phyloP scores from a whole-genome alignment of 1,139 yeast genomes.

The Diutina pseudorugosa region DNA sequence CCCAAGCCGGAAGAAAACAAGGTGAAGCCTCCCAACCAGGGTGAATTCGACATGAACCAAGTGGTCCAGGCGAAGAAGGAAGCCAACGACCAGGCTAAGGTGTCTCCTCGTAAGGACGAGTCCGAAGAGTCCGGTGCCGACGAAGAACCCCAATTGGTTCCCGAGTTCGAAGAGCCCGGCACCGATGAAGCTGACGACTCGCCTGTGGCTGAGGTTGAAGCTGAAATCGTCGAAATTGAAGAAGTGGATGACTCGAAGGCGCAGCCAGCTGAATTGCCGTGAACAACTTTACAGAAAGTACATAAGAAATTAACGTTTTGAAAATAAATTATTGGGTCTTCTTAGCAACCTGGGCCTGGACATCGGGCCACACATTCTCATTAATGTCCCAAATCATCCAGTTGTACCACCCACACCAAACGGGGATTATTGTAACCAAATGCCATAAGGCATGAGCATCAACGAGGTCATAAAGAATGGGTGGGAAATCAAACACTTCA shows the following conservation, averaged over 20 bases:
- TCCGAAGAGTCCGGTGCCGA: neutral
- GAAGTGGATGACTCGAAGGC: neutral
- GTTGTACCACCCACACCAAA: conserved; percentile 28
- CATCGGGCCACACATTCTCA: conserved; percentile 20
- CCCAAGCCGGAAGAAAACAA: neutral
- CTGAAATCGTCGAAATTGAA: neutral
- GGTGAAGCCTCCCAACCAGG: conserved; percentile 2
- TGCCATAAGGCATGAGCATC: conserved; percentile 98
- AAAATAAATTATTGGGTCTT: conserved; percentile 5
- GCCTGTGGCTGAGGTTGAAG: conserved; percentile 4
- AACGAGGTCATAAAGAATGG: conserved; percentile 43
- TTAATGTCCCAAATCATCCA: conserved; percentile 35
- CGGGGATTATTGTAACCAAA: conserved; percentile 57
- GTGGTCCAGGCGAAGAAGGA: neutral
- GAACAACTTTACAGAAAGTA: neutral
- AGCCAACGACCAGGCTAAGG: neutral
- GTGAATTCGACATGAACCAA: neutral
- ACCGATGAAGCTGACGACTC: neutral
- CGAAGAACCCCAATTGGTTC: conserved; percentile 1
- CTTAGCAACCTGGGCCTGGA: conserved; percentile 9
- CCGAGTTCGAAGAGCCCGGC: conserved; percentile 1
- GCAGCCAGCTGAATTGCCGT: neutral
- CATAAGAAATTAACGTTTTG: neutral
- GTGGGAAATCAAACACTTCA: conserved; percentile 85
- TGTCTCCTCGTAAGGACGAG: neutral